Evolutionary conservation across 345 rosid species (phyloP).

Genomic region (Cardamine resedifolia): DNA sequence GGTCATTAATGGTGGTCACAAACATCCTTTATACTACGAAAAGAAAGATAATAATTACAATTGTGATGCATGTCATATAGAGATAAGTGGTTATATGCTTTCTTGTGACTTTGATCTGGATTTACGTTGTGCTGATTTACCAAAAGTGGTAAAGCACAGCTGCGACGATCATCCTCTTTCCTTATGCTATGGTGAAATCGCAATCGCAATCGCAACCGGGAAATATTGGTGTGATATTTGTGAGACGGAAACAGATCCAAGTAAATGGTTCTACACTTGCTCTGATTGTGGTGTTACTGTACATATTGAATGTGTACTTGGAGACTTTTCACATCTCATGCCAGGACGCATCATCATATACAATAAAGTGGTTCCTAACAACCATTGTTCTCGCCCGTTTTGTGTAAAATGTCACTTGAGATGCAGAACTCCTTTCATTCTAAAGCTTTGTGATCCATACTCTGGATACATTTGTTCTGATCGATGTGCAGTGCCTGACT

Average conservation of each 20-base stretch:
- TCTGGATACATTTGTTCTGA: background rate
- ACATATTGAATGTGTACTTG: constrained; percentile 3
- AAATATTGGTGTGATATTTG: constrained; percentile 23
- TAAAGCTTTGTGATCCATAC: constrained; percentile 18
- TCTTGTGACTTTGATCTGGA: background rate
- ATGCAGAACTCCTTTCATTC: background rate
- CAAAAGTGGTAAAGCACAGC: background rate
- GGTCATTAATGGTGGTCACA: background rate
- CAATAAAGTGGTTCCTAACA: background rate
- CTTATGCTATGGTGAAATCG: background rate
- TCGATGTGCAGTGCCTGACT: background rate
- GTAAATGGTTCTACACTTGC: constrained; percentile 14
- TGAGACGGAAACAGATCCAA: constrained; percentile 19
- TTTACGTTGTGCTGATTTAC: background rate
- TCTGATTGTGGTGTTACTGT: background rate
- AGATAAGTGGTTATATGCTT: background rate
- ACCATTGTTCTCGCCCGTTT: background rate
- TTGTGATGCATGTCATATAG: background rate
- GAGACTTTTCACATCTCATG: constrained; percentile 9
- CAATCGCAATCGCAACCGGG: no score
- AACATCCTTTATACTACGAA: background rate
- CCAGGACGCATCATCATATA: background rate
- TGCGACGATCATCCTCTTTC: constrained; percentile 11
- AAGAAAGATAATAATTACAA: background rate
- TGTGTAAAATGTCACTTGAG: background rate